A percentile compares a stretch with the other conserved stretches of the same genome.
phyloP scores from a whole-genome alignment of 2,329 filamentous ascomycete species.

The Colletotrichum sp. region DNA sequence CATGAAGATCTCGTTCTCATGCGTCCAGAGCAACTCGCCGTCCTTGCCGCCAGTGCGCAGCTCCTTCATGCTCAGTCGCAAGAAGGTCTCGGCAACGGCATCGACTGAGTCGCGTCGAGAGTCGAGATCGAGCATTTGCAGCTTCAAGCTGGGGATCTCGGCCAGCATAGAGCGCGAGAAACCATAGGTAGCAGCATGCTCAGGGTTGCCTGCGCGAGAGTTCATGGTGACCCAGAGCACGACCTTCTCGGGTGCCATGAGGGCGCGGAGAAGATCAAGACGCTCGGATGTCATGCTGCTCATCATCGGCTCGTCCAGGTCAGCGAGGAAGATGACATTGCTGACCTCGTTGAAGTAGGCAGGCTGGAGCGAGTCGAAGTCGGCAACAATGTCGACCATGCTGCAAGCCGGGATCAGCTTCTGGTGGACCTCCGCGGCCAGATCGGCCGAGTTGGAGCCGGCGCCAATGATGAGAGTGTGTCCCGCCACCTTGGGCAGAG shows the following conservation, averaged over 20 bases:
- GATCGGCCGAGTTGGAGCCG: background rate
- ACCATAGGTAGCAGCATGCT: constrained; percentile 23
- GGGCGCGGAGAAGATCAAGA: constrained; percentile 21
- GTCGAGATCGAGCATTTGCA: constrained; percentile 23
- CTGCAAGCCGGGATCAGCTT: constrained; percentile 26
- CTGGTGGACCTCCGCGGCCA: constrained; percentile 24
- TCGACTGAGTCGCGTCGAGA: background rate
- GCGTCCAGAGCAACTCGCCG: constrained; percentile 10
- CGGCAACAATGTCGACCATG: constrained; percentile 17
- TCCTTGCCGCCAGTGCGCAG: background rate
- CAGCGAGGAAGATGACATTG: constrained; percentile 14
- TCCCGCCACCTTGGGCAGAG: constrained; percentile 18
- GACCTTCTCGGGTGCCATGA: constrained; percentile 20
- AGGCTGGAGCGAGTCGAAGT: constrained; percentile 29
- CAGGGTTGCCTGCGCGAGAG: constrained; percentile 21
- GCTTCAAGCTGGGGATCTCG: constrained; percentile 19
- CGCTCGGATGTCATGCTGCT: constrained; percentile 35
- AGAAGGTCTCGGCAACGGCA: constrained; percentile 10
- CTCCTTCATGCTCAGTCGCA: constrained; percentile 7
- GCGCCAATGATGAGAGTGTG: constrained; percentile 38
- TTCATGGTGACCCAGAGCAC: constrained; percentile 29
- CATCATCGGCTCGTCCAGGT: constrained; percentile 28
- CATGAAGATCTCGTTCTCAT: constrained; percentile 34
- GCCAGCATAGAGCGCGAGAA: constrained; percentile 19
- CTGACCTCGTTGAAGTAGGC: constrained; percentile 20